A percentile compares a stretch with the other conserved stretches of the same genome.
phyloP scores from a whole-genome alignment of 2,329 filamentous ascomycete species.

The Alternaria novae-zelandiae region DNA sequence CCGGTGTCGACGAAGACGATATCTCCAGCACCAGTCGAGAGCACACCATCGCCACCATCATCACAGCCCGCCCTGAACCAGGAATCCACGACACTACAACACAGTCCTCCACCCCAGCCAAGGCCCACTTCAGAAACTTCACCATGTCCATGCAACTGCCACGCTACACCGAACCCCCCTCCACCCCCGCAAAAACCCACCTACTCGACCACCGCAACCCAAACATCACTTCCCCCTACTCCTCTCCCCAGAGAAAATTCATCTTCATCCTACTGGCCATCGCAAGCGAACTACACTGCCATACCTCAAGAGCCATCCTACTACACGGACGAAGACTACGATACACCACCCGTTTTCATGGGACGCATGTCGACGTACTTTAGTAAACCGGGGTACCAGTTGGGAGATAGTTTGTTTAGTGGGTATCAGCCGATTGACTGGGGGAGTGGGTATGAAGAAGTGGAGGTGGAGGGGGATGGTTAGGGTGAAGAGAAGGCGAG shows the following conservation, averaged over 20 bases:
- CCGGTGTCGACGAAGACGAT: neutral
- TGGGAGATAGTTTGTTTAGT: constrained; percentile 39
- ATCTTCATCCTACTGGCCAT: constrained; percentile 3
- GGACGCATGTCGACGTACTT: constrained; percentile 44
- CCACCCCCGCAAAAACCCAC: neutral
- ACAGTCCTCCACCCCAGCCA: neutral
- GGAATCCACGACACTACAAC: neutral
- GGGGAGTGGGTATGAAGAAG: neutral
- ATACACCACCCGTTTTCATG: constrained; percentile 37
- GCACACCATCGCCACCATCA: neutral
- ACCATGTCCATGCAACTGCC: constrained; percentile 24
- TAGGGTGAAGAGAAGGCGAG: neutral
- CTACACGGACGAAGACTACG: constrained; percentile 4
- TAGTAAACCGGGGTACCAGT: constrained; percentile 40
- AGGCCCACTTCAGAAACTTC: neutral
- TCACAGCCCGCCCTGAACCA: neutral
- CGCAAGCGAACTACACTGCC: constrained; percentile 12
- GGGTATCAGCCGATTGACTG: constrained; percentile 25
- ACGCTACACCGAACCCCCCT: neutral
- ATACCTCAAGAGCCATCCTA: constrained; percentile 14
- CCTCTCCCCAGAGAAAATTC: constrained; percentile 17
- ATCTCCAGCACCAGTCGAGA: neutral
- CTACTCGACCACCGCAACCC: constrained; percentile 32
- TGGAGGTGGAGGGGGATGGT: neutral
- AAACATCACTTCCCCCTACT: constrained; percentile 27